Evolutionary conservation across 83 land plant species (phyloP).

Genomic region (Picea abies): DNA sequence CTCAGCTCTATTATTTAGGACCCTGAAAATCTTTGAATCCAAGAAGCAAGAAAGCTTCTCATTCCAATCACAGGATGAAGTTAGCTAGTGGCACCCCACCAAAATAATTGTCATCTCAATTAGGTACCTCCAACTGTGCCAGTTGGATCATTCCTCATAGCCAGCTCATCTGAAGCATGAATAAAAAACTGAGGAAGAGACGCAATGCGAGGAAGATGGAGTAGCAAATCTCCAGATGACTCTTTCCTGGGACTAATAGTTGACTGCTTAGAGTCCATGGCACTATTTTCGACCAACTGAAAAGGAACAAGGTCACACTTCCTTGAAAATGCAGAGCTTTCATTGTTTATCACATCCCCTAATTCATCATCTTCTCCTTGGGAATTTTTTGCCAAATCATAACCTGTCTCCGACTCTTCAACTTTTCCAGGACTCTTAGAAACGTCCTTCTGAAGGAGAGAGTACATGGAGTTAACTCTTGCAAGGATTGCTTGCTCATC

Average conservation of each 20-base stretch:
- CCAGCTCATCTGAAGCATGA: constrained; percentile 36
- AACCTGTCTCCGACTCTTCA: background rate
- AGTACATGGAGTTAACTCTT: constrained; percentile 32
- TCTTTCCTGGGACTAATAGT: constrained; percentile 37
- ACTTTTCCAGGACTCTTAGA: background rate
- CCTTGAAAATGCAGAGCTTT: background rate
- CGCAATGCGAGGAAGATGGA: constrained; percentile 59
- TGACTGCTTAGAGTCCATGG: background rate
- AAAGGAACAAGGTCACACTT: background rate
- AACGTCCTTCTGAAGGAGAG: constrained; percentile 27
- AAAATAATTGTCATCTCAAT: constrained; percentile 4
- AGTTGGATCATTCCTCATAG: constrained; percentile 3
- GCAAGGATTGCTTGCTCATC: constrained; percentile 44
- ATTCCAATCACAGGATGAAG: background rate
- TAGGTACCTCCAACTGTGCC: background rate
- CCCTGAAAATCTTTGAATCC: constrained; percentile 4
- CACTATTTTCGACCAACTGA: background rate
- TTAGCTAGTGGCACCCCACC: background rate
- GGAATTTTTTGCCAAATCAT: background rate
- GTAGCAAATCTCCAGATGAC: constrained; percentile 48
- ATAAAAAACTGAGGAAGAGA: constrained; percentile 58
- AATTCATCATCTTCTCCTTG: background rate
- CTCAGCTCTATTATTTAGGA: background rate
- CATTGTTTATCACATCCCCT: background rate
- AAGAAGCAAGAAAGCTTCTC: background rate